Conservation (phyloP, 495 filamentous ascomycete species). For the Neurospora terricola region DNA sequence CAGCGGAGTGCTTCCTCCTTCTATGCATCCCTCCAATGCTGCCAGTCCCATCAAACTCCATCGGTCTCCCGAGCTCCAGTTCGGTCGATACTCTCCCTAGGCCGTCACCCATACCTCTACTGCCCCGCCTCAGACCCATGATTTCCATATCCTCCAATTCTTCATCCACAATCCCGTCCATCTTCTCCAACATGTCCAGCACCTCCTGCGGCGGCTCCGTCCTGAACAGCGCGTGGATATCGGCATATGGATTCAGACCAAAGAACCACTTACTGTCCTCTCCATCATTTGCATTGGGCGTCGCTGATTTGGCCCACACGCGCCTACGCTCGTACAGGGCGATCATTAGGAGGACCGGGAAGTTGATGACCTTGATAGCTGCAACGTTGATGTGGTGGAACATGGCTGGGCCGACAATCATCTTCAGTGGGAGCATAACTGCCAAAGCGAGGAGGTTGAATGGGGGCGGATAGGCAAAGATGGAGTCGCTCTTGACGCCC, state of each 20-base stretch:
- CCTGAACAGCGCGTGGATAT: conserved; percentile 51
- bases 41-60: not conserved
- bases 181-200: conserved; percentile 25
- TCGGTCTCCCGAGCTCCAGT: not conserved
- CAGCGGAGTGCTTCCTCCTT: not conserved
- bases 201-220: conserved; percentile 45
- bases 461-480: conserved; percentile 54
- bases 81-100: not conserved
- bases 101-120: not conserved
- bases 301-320: conserved; percentile 22
- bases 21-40: not conserved
- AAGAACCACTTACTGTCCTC: conserved; percentile 39
- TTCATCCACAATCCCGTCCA: conserved; percentile 10
- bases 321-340: conserved; percentile 40
- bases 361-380: conserved; percentile 43
- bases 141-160: not conserved
- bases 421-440: conserved; percentile 47
- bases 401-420: conserved; percentile 40
- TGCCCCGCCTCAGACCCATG: not conserved
- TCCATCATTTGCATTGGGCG: conserved; percentile 1
- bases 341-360: conserved; percentile 45
- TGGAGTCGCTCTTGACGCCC: conserved; percentile 53
- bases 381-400: conserved; percentile 56
- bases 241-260: conserved; percentile 45
- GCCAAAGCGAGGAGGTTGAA: conserved; percentile 53